Conservation (phyloP, 2,329 filamentous ascomycete species). For the Cyclaneusma minus region DNA sequence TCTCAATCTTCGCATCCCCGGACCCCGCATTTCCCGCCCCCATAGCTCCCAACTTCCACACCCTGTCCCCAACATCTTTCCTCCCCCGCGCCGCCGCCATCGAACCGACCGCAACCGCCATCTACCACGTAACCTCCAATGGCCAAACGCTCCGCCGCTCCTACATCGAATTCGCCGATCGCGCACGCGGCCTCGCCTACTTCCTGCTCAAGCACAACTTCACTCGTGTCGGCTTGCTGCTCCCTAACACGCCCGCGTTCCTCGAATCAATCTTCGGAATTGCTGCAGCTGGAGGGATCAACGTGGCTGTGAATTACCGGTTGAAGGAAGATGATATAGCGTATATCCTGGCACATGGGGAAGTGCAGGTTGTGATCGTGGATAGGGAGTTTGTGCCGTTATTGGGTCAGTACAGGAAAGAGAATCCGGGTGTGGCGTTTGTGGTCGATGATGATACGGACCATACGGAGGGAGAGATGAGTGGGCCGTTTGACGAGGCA, state of each 20-base stretch:
- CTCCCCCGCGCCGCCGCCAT: slow-evolving; percentile 73
- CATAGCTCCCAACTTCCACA: slow-evolving; percentile 49
- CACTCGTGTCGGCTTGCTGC: slow-evolving; percentile 69
- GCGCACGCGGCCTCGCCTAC: slow-evolving; percentile 76
- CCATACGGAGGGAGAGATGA: slow-evolving; percentile 53
- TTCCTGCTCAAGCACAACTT: slow-evolving; percentile 62
- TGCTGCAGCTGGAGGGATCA: slow-evolving; percentile 62
- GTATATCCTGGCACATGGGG: slow-evolving; percentile 80
- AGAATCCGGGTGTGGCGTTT: slow-evolving; percentile 48
- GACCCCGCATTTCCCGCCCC: slow-evolving; percentile 24
- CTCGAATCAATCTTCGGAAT: slow-evolving; percentile 83
- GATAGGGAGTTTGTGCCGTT: slow-evolving; percentile 66
- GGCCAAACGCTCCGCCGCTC: slow-evolving; percentile 56
- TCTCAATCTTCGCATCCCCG: no score
- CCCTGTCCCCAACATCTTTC: slow-evolving; percentile 77
- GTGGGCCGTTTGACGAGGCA: slow-evolving; percentile 70
- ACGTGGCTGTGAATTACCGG: slow-evolving; percentile 59
- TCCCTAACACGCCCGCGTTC: slow-evolving; percentile 89
- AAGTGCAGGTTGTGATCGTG: slow-evolving; percentile 75
- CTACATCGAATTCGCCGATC: slow-evolving; percentile 72
- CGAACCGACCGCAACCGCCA: slow-evolving; percentile 71
- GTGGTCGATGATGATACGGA: slow-evolving; percentile 76
- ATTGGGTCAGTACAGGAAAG: slow-evolving; percentile 47
- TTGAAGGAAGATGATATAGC: slow-evolving; percentile 72
- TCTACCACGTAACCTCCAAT: slow-evolving; percentile 75